Base-by-base conservation (phyloP, 75 land plant genomes). In the Adiantum capillusveneris region DNA sequence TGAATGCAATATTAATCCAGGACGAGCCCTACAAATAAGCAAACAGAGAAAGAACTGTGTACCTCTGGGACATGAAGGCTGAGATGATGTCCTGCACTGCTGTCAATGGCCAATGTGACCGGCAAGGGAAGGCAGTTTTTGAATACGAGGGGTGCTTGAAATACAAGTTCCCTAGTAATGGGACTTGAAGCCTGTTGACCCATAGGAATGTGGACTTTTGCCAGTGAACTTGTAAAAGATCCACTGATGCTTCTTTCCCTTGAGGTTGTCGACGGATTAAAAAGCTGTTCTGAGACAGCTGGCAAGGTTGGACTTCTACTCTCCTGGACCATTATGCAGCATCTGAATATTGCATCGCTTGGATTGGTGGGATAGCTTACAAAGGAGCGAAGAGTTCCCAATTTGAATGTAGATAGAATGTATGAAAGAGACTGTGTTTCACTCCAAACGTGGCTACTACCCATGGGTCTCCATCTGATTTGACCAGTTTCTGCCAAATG, bases 401-500 rank as follows among this genome's bases (percentile, higher is more conserved):
- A 57, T 42, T 65, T 78, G 19, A 63, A 76, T 45, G 82, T 86
- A 27, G 67, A 68, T 21, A 75, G 58, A 13, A 92, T 57, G 65
- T 74, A 64, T 56, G 84, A 65, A 5, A 95, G 73, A 7, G 74
- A 64, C 39, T 84, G 80, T 39, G 84, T 81, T 82, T 95, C 99
- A 79, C 97, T 87, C 99, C 99, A 95, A 27, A 90, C 65, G 58
- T 80, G 80, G 51, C 72, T 57, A 17, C 62, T 57, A 29, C 88
- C 92, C 55, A 64, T 49, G 11, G 99, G 99, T 50, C 86, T 97
- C 87, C 84, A 90, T 43, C 97, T 75, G 39, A 95, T 77, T 11
- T 66, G 74, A 53, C 99, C 97, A 41, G 86, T 63, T 69, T 84
- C 86, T 63, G 97, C 87, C 77, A 95, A 75, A 71, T 95, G 93